Evolutionary conservation across 2,329 filamentous ascomycete genomes (phyloP), one percentile per base, ranked within the genome.

Genomic region (Cladosporium sp.): DNA sequence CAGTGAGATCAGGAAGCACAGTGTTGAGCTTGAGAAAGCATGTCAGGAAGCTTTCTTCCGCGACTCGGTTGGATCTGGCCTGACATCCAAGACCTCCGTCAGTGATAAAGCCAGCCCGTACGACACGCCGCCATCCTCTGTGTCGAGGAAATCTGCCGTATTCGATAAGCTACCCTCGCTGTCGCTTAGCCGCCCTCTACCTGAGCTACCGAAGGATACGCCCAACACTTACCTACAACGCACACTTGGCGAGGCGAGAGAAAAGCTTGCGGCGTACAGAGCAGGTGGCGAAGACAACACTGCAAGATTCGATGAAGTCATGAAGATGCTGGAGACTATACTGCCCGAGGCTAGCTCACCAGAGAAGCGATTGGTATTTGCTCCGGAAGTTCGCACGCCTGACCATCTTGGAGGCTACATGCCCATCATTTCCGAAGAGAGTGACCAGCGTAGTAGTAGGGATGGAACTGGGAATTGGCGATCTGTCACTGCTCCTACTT

Each of bases 31-130:
- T 61, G 90, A 91, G 51, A 90, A 91, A 73, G 90, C 94, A 60
- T 95, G 92, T 69, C 92, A 97, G 69, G 90, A 94, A 68, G 92
- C 92, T 1, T 97, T 97, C 77, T 92, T 90, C 69, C 86, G 88
- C 65, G 81, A 77, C 57, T 87, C 80, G 0, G 73, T 82, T 20
- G 78, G 78, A 45, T 82, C 82, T 2, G 84, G 79, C 52, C 72
- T 74, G 25, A 75, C 75, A 3, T 80, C 79, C 1, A 60, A 59
- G 19, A 65, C 66, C 25, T 74, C 75, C 17, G 68, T 70, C 3
- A 75, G 76, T 6, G 74, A 73, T 8, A 75, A 71, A 59, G 70
- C 71, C 25, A 72, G 66, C 40, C 69, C 71, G 11, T 75, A 74
- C 30, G 78, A 83, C 37, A 84, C 83, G 2, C 82, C 83, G 28